These are phyloP conservation scores for Marchantia paleacea DNA, from an alignment of 225 moss, liverwort and hornwort genomes.

Conservation along the genomic window DNA sequence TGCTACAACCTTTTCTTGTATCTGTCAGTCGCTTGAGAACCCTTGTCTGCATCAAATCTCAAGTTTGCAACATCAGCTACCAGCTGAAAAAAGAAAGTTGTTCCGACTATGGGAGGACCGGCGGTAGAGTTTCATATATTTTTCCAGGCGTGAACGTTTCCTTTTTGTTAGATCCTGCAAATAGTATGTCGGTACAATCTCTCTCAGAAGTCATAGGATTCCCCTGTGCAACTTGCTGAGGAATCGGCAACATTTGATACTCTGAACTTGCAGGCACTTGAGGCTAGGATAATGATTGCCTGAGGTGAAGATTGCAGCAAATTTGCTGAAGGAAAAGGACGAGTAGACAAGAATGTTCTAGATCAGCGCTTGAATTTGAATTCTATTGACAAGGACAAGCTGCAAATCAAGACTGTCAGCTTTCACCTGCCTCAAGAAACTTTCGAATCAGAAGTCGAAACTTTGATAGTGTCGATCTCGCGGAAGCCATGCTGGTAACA, in stretches of 20 bases:
- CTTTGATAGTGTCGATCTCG: not conserved
- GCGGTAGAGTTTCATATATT: not conserved
- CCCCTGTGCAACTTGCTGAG: slow-evolving; percentile 1
- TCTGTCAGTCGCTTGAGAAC: not conserved
- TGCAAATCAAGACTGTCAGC: not conserved
- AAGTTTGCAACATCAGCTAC: not conserved
- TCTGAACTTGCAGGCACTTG: not conserved
- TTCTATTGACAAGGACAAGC: not conserved
- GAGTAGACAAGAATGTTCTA: not conserved
- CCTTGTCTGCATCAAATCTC: not conserved
- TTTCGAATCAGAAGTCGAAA: not conserved
- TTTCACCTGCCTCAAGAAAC: not conserved
- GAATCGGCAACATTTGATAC: not conserved
- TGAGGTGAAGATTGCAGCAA: not conserved
- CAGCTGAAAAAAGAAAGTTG: not conserved
- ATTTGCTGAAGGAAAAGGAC: not conserved
- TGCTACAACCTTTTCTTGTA: not conserved
- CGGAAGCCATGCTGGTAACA: not conserved
- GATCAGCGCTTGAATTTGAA: not conserved
- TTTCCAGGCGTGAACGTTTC: not conserved
- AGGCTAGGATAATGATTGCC: not conserved
- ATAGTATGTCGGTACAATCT: not conserved
- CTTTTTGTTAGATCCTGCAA: not conserved
- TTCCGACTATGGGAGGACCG: not conserved
- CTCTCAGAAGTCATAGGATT: not conserved